These are phyloP conservation scores for Paracorniculantispora psalliotae DNA, from an alignment of 2,329 filamentous ascomycete species.

Conservation along the genomic window DNA sequence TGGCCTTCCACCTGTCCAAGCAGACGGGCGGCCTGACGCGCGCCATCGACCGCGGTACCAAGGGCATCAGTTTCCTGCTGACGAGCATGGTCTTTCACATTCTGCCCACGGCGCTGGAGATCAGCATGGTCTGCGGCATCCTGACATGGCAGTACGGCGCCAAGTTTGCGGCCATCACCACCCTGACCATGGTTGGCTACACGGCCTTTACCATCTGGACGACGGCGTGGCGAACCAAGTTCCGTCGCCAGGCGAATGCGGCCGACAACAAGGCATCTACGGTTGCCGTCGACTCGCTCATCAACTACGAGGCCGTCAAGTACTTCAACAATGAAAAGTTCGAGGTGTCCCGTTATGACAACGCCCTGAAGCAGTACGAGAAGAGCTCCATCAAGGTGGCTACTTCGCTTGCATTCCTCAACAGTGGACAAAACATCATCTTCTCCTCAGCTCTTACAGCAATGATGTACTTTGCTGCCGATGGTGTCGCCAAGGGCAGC, in stretches of 20 bases:
- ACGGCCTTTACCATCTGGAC: conserved; percentile 96
- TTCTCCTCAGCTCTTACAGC: conserved; percentile 89
- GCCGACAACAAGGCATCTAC: conserved; percentile 95
- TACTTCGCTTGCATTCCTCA: conserved; percentile 87
- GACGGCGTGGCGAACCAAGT: conserved; percentile 95
- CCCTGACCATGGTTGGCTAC: conserved; percentile 86
- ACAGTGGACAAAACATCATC: conserved; percentile 94
- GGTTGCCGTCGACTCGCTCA: conserved; percentile 90
- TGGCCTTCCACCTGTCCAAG: conserved; percentile 89
- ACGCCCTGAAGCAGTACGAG: conserved; percentile 80
- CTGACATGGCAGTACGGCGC: conserved; percentile 92
- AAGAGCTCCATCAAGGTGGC: conserved; percentile 94
- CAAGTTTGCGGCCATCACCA: conserved; percentile 88
- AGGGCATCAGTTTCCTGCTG: conserved; percentile 94
- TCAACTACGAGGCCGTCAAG: conserved; percentile 99
- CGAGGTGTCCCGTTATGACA: conserved; percentile 86
- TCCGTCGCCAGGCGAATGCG: conserved; percentile 88
- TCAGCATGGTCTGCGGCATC: conserved; percentile 92
- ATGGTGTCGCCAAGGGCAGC: conserved; percentile 75
- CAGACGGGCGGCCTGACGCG: conserved; percentile 92
- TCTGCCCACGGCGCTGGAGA: conserved; percentile 87
- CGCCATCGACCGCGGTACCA: conserved; percentile 93
- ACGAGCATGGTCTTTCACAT: conserved; percentile 99
- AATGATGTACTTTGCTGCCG: conserved; percentile 97
- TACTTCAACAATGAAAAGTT: conserved; percentile 99